These are phyloP conservation scores for Suaeda aralocaspica DNA, from an alignment of 148 eudicot genomes.

Conservation along the genomic window DNA sequence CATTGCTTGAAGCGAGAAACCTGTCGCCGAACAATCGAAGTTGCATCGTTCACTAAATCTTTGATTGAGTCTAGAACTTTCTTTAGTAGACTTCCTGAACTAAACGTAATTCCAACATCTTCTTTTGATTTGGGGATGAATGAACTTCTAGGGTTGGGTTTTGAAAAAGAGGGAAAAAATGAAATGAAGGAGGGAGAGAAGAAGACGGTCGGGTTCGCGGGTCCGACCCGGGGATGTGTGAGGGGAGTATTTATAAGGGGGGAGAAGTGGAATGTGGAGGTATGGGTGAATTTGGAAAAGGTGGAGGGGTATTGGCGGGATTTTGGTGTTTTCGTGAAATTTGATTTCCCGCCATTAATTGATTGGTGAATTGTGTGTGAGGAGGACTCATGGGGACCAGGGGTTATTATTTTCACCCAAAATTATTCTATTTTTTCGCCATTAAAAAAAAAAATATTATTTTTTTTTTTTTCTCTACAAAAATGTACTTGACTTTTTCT, in stretches of 20 bases:
- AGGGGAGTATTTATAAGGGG: neutral
- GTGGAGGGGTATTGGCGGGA: conserved; percentile 23
- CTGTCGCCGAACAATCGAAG: conserved; percentile 84
- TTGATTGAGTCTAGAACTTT: conserved; percentile 80
- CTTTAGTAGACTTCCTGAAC: conserved; percentile 84
- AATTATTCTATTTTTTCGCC: too few species aligned
- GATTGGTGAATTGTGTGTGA: conserved; percentile 3
- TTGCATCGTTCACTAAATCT: conserved; percentile 84
- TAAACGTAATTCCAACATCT: conserved; percentile 73
- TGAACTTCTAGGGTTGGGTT: conserved; percentile 43
- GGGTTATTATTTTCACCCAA: too few species aligned
- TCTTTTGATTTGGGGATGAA: neutral
- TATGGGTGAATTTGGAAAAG: conserved; percentile 8
- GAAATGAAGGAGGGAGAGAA: neutral
- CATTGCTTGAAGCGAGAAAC: conserved; percentile 94
- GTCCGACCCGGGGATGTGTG: neutral
- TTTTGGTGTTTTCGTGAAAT: neutral
- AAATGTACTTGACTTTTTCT: too few species aligned
- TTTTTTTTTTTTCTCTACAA: too few species aligned
- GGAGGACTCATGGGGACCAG: too few species aligned
- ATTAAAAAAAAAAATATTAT: too few species aligned
- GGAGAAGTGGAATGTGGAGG: neutral
- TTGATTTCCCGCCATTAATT: conserved; percentile 22
- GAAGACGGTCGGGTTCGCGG: neutral
- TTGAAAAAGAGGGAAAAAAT: conserved; percentile 14